These are phyloP conservation scores for Ganoderma sp. DNA, from an alignment of 1,284 basidiomycete genomes.

Conservation along the genomic window DNA sequence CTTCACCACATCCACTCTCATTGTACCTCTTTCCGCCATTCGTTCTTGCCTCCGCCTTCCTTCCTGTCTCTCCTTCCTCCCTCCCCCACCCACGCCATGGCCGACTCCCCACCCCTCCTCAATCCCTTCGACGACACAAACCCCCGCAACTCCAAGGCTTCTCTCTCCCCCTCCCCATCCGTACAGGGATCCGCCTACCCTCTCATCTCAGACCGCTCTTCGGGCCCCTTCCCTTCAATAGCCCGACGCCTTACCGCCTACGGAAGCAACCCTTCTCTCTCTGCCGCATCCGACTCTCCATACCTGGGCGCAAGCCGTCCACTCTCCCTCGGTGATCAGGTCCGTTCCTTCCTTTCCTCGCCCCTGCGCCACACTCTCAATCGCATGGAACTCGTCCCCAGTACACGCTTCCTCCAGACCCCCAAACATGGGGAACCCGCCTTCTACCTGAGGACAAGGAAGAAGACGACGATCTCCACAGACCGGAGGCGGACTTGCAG, in stretches of 20 bases:
- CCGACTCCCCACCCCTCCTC: slow-evolving; percentile 6
- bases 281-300: slow-evolving; percentile 38
- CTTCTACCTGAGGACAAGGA: slow-evolving; percentile 42
- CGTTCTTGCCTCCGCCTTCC: slow-evolving; percentile 12
- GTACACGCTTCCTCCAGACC: slow-evolving; percentile 41
- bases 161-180: slow-evolving; percentile 20
- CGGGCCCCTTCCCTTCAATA: slow-evolving; percentile 27
- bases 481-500: slow-evolving; percentile 37
- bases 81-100: slow-evolving; percentile 22
- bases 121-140: slow-evolving; percentile 19
- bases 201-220: slow-evolving; percentile 16
- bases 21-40: not conserved
- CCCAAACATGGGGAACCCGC: slow-evolving; percentile 39
- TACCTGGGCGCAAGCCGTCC: slow-evolving; percentile 39
- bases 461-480: slow-evolving; percentile 44
- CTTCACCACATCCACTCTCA: slow-evolving; percentile 8
- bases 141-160: slow-evolving; percentile 23
- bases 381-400: slow-evolving; percentile 19
- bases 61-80: slow-evolving; percentile 9
- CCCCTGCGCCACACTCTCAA: not conserved
- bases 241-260: slow-evolving; percentile 31
- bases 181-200: slow-evolving; percentile 13
- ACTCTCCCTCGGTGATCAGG: slow-evolving; percentile 38
- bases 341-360: slow-evolving; percentile 21
- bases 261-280: slow-evolving; percentile 33